Evolutionary conservation across 352 stramenopile genomes (phyloP), one percentile per base, ranked within the genome.

Genomic region (Globisporangium nunn): DNA sequence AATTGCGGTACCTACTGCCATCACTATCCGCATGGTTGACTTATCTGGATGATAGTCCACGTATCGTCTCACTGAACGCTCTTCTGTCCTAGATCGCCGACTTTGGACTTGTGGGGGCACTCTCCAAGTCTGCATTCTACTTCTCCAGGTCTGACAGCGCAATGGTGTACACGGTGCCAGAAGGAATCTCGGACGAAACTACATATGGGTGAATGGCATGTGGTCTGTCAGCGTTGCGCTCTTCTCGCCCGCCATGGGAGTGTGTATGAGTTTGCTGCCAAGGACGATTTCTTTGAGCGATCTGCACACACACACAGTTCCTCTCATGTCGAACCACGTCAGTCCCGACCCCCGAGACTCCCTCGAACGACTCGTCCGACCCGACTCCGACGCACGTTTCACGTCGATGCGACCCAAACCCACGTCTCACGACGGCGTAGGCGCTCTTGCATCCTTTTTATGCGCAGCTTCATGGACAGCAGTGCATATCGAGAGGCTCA

Each of bases 81-180:
- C 28, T 40, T 2, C 15, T 4, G 29, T 2, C 14, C 17, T 30
- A 93, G 81, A 69, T 93, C 8, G 79, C 76, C 2, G 85, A 93
- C 61, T 94, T 94, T 59, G 88, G 88, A 0, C 70, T 96, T n/a
- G 81, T 84, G 0, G 77, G 67, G 0, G 89, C 80, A 10, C 58
- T 94, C 29, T 75, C 79, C 18, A 90, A 90, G 57, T 91, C 78
- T 15, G 70, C 75, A 33, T 88, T 81, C 1, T 90, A 86, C 33
- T 91, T 88, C 61, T 93, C 83, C 33, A 78, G 90, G 45, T 95
- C 93, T 45, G 76, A 90, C 56, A 91, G 91, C 44, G 98, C 93
- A 1, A 83, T 98, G 66, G 96, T 95, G 70, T 98, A 98, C 76
- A 98, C 98, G 94, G 83, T 87, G 0, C 93, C 94, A 0, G 92